These are phyloP conservation scores for Nigrograna mackinnonii DNA, from an alignment of 2,329 filamentous ascomycete genomes.

Conservation along the genomic window DNA sequence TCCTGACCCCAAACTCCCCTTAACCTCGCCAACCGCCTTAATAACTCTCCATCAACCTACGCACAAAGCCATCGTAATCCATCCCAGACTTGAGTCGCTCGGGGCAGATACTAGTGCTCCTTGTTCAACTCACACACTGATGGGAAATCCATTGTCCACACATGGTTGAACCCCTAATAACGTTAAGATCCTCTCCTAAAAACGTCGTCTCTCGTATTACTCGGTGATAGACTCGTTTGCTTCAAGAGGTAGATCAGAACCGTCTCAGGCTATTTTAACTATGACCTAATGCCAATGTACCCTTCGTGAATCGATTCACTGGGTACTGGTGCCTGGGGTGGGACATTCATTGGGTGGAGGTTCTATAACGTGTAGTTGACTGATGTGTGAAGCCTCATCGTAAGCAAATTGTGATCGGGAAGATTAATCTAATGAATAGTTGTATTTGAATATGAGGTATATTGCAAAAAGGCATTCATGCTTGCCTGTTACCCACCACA, in stretches of 20 bases:
- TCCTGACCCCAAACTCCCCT: too few species aligned
- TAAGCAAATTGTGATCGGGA: not conserved
- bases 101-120: not conserved
- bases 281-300: slow-evolving; percentile 8
- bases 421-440: too few species aligned
- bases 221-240: slow-evolving; percentile 15
- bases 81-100: not conserved
- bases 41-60: too few species aligned
- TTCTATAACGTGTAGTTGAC: not conserved
- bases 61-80: not conserved
- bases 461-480: too few species aligned
- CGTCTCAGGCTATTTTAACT: slow-evolving; percentile 2
- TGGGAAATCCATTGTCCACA: not conserved
- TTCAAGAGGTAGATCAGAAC: slow-evolving; percentile 10
- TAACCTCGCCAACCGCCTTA: too few species aligned
- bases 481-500: too few species aligned
- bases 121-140: not conserved
- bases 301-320: not conserved
- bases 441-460: too few species aligned
- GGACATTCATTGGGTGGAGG: slow-evolving; percentile 3
- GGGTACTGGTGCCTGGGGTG: slow-evolving; percentile 10
- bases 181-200: slow-evolving; percentile 17
- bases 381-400: not conserved
- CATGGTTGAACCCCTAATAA: too few species aligned
- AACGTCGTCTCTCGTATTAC: slow-evolving; percentile 11